A percentile compares a stretch with the other conserved stretches of the same genome.
These are phyloP conservation scores for Colletotrichum sp. DNA, from an alignment of 2,329 filamentous ascomycete species.

Conservation along the genomic window DNA sequence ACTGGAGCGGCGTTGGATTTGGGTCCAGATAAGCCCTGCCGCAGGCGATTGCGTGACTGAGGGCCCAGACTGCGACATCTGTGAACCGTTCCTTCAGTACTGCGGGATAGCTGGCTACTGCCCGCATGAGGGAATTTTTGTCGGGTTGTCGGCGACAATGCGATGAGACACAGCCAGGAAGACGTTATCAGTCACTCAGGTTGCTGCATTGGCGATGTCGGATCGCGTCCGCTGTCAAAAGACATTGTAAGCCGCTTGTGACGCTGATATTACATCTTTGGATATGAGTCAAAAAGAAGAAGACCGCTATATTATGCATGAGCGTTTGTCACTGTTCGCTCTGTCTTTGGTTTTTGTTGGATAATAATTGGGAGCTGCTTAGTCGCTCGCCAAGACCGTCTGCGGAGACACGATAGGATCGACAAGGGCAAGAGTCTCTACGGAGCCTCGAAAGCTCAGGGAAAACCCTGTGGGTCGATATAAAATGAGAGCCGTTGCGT, in stretches of 20 bases:
- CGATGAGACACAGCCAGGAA: background rate
- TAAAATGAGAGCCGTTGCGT: background rate
- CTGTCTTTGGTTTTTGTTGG: background rate
- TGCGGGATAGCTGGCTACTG: background rate
- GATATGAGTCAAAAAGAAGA: background rate
- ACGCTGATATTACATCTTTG: background rate
- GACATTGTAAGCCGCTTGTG: background rate
- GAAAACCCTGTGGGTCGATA: background rate
- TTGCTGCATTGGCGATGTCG: background rate
- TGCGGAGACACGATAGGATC: background rate
- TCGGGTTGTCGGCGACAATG: conserved; percentile 13
- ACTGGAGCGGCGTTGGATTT: background rate
- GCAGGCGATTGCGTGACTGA: conserved; percentile 16
- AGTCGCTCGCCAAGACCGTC: background rate
- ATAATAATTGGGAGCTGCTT: background rate
- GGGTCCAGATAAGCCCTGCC: conserved; percentile 5
- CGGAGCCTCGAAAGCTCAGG: background rate
- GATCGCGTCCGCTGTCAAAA: background rate
- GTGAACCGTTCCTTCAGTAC: background rate
- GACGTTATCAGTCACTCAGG: background rate
- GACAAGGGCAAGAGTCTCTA: background rate
- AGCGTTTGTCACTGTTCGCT: background rate
- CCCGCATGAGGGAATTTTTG: background rate
- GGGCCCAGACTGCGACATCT: conserved; percentile 15
- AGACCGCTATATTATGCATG: rapidly evolving